A percentile compares a stretch with the other conserved stretches of the same genome.
These are phyloP conservation scores for Chaetomiaceae sp. DNA, from an alignment of 2,329 filamentous ascomycete genomes.

Conservation along the genomic window DNA sequence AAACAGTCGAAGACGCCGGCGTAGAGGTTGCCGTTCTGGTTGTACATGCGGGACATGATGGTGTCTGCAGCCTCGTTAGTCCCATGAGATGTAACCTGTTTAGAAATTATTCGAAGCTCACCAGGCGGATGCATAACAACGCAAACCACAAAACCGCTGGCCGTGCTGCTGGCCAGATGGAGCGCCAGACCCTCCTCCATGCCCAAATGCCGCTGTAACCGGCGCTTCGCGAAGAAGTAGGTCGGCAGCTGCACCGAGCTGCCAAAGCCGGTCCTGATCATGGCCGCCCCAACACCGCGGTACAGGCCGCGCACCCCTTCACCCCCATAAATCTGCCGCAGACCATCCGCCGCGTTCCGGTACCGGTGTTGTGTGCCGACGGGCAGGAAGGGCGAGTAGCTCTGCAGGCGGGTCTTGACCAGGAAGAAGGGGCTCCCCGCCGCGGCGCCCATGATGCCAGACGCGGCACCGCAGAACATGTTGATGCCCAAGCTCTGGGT, in stretches of 20 bases:
- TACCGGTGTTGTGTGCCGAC: constrained; percentile 97
- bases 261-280: constrained; percentile 93
- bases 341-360: constrained; percentile 74
- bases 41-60: constrained; percentile 98
- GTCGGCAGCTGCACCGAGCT: constrained; percentile 94
- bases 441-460: constrained; percentile 86
- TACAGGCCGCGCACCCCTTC: constrained; percentile 83
- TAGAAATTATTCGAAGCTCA: constrained; percentile 34
- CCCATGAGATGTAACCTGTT: constrained; percentile 4
- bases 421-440: constrained; percentile 95
- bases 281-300: constrained; percentile 83
- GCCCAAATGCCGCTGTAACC: constrained; percentile 71
- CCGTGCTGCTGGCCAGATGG: constrained; percentile 81
- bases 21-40: constrained; percentile 98
- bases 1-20: constrained; percentile 87
- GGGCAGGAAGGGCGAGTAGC: constrained; percentile 83
- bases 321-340: constrained; percentile 66
- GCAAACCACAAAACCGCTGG: constrained; percentile 93
- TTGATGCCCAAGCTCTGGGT: constrained; percentile 85
- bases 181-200: constrained; percentile 88
- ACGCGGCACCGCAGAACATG: constrained; percentile 84
- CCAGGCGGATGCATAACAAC: constrained; percentile 96
- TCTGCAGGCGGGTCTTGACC: constrained; percentile 93
- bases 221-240: constrained; percentile 94
- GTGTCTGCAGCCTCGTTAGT: constrained; percentile 58